Conservation (phyloP, 225 moss, liverwort and hornwort genomes). For the Polytrichum formosum region DNA sequence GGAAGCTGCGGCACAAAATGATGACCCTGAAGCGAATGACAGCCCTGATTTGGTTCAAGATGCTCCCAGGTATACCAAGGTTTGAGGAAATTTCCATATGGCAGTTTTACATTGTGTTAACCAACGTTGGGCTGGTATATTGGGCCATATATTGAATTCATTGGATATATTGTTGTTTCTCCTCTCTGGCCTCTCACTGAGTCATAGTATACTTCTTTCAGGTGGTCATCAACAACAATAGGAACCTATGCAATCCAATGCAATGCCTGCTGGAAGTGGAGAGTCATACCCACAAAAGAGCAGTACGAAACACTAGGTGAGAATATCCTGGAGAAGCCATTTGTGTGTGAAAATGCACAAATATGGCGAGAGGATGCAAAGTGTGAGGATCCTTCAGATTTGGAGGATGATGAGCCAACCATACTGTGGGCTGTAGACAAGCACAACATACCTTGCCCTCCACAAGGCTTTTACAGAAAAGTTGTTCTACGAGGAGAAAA, state of each 20-base stretch:
- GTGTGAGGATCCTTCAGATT: constrained; percentile 57
- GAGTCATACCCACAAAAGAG: constrained; percentile 66
- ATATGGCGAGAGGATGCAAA: constrained; percentile 46
- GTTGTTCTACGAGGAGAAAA: constrained; percentile 65
- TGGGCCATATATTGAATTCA: too few relatives aligned
- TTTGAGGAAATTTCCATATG: too few relatives aligned
- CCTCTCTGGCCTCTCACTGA: too few relatives aligned
- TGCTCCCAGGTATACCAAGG: too few relatives aligned
- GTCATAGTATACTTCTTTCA: constrained; percentile 2
- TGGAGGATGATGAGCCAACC: constrained; percentile 51
- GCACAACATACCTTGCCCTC: constrained; percentile 72
- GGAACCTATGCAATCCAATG: constrained; percentile 69
- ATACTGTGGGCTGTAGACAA: constrained; percentile 79
- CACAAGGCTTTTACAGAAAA: constrained; percentile 63
- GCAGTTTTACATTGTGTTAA: too few relatives aligned
- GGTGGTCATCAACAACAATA: constrained; percentile 58
- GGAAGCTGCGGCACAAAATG: not conserved
- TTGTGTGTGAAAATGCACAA: constrained; percentile 44
- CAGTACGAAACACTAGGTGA: constrained; percentile 67
- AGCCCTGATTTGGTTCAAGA: not conserved
- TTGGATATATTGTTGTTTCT: not conserved
- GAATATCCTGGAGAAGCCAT: constrained; percentile 58
- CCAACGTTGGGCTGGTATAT: too few relatives aligned
- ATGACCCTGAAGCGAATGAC: not conserved
- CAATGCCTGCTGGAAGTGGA: constrained; percentile 73